Conservation (phyloP, 345 rosid species). For the Rhizophora mangle region DNA sequence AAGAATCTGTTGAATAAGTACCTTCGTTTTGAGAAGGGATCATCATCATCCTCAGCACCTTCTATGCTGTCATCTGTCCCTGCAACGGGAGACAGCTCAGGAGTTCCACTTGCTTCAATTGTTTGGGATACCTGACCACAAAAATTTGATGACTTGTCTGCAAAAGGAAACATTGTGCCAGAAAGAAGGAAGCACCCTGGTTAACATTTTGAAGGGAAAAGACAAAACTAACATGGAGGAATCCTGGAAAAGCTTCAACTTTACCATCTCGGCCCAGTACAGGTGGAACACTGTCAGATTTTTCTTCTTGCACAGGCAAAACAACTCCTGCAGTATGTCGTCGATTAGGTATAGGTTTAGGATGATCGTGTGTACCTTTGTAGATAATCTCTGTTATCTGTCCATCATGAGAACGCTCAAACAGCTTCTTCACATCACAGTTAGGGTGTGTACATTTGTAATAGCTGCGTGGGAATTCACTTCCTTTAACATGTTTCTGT, state of each 20-base stretch:
- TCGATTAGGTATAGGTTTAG: slow-evolving; percentile 86
- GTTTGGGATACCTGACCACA: slow-evolving; percentile 47
- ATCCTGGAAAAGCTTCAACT: slow-evolving; percentile 10
- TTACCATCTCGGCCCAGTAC: slow-evolving; percentile 60
- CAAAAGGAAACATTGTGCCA: slow-evolving; percentile 14
- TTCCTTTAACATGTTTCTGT: slow-evolving; percentile 96
- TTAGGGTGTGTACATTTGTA: slow-evolving; percentile 98
- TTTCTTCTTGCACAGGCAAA: slow-evolving; percentile 66
- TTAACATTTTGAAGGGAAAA: background rate
- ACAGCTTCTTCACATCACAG: slow-evolving; percentile 95
- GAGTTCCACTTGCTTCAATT: slow-evolving; percentile 49
- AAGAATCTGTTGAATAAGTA: slow-evolving; percentile 25
- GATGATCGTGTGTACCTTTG: slow-evolving; percentile 96
- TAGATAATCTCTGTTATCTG: slow-evolving; percentile 83
- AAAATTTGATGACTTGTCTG: slow-evolving; percentile 56
- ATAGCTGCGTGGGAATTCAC: slow-evolving; percentile 96
- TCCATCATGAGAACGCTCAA: slow-evolving; percentile 93
- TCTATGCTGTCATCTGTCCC: slow-evolving; percentile 58
- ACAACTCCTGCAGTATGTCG: slow-evolving; percentile 60
- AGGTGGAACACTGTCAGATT: slow-evolving; percentile 50
- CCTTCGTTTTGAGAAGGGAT: slow-evolving; percentile 83
- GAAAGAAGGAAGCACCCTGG: slow-evolving; percentile 17
- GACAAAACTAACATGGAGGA: background rate
- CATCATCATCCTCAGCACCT: slow-evolving; percentile 70
- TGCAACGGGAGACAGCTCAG: slow-evolving; percentile 49